These are phyloP conservation scores for Penicillium glabrum DNA, from an alignment of 2,329 filamentous ascomycete species.

Conservation along the genomic window DNA sequence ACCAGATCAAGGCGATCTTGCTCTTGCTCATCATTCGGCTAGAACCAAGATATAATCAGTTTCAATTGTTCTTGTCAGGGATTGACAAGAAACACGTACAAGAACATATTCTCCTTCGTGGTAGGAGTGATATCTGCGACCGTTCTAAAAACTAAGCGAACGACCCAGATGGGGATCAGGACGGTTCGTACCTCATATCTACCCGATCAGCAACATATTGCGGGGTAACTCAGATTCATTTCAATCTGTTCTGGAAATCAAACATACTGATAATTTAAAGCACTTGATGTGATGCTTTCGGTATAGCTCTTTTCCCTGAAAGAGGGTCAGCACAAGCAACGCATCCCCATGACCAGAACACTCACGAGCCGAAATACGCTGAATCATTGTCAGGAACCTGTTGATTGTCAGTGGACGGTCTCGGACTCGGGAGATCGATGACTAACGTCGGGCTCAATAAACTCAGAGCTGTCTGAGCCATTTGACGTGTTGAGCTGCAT, in stretches of 20 bases:
- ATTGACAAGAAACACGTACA: constrained; percentile 11
- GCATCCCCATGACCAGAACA: background rate
- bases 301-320: constrained; percentile 31
- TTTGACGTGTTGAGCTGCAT: constrained; percentile 10
- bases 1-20: constrained; percentile 33
- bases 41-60: constrained; percentile 27
- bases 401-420: background rate
- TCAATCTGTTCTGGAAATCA: background rate
- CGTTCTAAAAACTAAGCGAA: constrained; percentile 23
- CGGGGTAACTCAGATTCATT: background rate
- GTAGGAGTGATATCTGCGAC: constrained; percentile 34
- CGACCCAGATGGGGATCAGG: background rate
- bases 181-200: constrained; percentile 32
- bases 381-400: constrained; percentile 29
- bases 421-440: background rate
- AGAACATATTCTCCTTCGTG: constrained; percentile 32
- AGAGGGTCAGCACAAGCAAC: constrained; percentile 10
- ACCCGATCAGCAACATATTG: background rate
- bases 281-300: constrained; percentile 31
- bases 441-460: constrained; percentile 31
- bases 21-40: constrained; percentile 35
- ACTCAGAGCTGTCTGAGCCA: constrained; percentile 6
- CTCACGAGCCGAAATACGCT: constrained; percentile 28
- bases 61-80: no score
- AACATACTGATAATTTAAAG: constrained; percentile 32